A percentile compares a stretch with the other conserved stretches of the same genome.
These are phyloP conservation scores for Mercurialis annua DNA, from an alignment of 345 rosid species.

Conservation along the genomic window DNA sequence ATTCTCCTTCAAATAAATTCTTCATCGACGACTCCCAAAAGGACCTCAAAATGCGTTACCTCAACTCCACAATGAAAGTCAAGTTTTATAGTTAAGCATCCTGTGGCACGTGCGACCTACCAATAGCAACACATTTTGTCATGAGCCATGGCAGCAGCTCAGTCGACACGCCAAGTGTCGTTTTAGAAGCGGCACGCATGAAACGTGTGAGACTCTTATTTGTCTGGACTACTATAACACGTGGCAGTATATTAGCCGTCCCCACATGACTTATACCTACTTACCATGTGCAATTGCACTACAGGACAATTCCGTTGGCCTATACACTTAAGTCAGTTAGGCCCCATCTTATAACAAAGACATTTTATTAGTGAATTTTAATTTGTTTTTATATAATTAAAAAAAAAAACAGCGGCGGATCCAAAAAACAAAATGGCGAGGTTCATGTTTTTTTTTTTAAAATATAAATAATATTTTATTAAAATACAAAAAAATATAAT, in stretches of 20 bases:
- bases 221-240: not conserved
- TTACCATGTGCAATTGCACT: conserved; percentile 31
- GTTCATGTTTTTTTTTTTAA: not conserved
- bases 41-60: no score
- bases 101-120: conserved; percentile 33
- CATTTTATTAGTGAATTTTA: no score
- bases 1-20: no score
- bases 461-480: no score
- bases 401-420: no score
- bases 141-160: conserved; percentile 39
- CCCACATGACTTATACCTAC: conserved; percentile 32
- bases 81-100: conserved; percentile 9
- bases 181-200: conserved; percentile 15
- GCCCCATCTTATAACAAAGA: conserved; percentile 4
- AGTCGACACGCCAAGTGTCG: conserved; percentile 32
- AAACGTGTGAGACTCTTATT: conserved; percentile 9
- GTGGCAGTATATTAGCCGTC: conserved; percentile 7
- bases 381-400: not conserved
- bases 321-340: not conserved
- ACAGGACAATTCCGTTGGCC: conserved; percentile 24
- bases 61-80: not conserved
- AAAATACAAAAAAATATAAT: no score
- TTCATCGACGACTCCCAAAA: no score
- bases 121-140: not conserved
- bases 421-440: no score